These are phyloP conservation scores for Paramecium biaurelia DNA, from an alignment of 73 alveolate genomes.

Conservation along the genomic window DNA sequence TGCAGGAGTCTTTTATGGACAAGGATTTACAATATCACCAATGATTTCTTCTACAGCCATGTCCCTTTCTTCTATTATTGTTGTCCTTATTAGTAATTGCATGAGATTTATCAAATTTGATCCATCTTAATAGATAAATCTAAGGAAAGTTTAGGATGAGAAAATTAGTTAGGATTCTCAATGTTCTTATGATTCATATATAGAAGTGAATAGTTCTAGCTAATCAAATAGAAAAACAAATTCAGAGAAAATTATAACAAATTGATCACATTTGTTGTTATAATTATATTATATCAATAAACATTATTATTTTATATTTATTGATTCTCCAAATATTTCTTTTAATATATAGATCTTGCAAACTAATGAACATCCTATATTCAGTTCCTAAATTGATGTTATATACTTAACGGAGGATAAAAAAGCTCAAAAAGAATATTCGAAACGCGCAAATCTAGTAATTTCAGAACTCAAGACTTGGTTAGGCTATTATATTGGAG, in stretches of 20 bases:
- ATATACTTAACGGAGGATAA: slow-evolving; percentile 4
- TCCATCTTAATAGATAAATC: not conserved
- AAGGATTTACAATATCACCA: slow-evolving; percentile 54
- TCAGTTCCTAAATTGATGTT: slow-evolving; percentile 14
- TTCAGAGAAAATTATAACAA: not conserved
- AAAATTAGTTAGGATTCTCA: not conserved
- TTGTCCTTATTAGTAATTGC: slow-evolving; percentile 40
- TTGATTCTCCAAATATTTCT: too few relatives aligned
- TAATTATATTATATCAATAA: not conserved
- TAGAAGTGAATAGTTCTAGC: not conserved
- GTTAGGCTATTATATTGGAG: slow-evolving; percentile 12
- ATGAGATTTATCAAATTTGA: slow-evolving; percentile 48
- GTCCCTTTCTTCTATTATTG: slow-evolving; percentile 47
- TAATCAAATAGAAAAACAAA: not conserved
- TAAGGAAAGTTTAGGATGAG: not conserved
- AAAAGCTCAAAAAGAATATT: slow-evolving; percentile 6
- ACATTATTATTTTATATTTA: too few relatives aligned
- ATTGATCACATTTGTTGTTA: not conserved
- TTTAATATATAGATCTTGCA: too few relatives aligned
- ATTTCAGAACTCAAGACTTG: not conserved
- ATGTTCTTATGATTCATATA: not conserved
- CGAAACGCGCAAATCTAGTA: not conserved
- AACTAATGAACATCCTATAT: slow-evolving; percentile 27
- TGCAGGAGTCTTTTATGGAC: slow-evolving; percentile 58
- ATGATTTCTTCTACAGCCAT: slow-evolving; percentile 56